Base-by-base conservation (phyloP, 73 alveolate genomes). In the Paramecium tetraurelia region DNA sequence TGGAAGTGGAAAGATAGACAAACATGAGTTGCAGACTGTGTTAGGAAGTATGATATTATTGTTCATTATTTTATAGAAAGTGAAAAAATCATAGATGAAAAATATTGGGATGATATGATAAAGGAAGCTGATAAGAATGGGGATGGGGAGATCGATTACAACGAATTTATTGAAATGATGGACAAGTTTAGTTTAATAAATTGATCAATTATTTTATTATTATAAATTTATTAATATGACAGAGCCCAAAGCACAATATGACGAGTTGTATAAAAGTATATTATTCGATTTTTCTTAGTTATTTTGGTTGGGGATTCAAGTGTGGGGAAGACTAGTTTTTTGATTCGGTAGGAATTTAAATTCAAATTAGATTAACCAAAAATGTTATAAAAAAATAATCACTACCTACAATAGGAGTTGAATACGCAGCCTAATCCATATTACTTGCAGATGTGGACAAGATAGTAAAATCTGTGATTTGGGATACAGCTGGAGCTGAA, bases 241-340 rank as follows among this genome's bases (percentile, higher is more conserved):
- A 36, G 75, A 80, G 7, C 43, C 46, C 5, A 80, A 24, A 24
- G 31, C 21, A 27, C 11, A 35, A 21, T 80, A 80, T 22, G 90
- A 80, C 16, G 44, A 80, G 46, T 80, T 80, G 16, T 80, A 43
- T 46, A 80, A 80, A 48, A 80, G 90, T 80, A 89, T 87, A 38
- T 48, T 89, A 18, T 70, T 43, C 3, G 0, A 63, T 31, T 31
- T 22, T 35, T 21, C 35, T 20, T 89, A 89, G 94, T 96, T 11
- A 94, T 96, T 75, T 83, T 96, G 36, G 95, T 96, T 41, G 98
- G 98, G 27, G 98, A 96, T 85, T 92, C 98, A 16, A 96, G 96
- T 44, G 98, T 95, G 3, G 99, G 99, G 18, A 96, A 96, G 87
- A 89, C 98, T 24, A 96, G 92, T 71, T 89, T 44, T 63, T 71